Evolutionary conservation across 129 eudicot genomes (phyloP).

Genomic region (Flaveria ramosissima): DNA sequence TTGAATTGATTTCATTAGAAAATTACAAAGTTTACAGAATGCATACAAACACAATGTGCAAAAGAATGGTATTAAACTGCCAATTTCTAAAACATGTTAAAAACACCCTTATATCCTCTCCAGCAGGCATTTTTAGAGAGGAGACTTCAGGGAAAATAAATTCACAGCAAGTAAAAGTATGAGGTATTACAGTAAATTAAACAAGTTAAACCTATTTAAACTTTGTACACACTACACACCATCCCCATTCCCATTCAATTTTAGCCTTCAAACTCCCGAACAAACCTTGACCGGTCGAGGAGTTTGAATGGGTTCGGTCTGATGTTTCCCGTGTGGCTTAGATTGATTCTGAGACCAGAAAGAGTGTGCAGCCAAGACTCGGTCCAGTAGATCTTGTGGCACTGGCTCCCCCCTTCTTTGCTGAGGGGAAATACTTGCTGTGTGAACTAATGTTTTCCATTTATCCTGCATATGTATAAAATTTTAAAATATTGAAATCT

Average conservation of each 20-base stretch:
- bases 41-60: conserved; percentile 34
- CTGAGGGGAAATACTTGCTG: conserved; percentile 93
- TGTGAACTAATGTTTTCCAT: conserved; percentile 98
- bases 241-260: conserved; percentile 17
- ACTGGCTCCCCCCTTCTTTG: conserved; percentile 99
- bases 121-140: conserved; percentile 9
- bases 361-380: conserved; percentile 80
- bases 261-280: conserved; percentile 31
- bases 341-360: conserved; percentile 84
- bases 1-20: conserved; percentile 24
- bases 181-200: conserved; percentile 37
- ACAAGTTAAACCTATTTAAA: conserved; percentile 35
- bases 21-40: conserved; percentile 22
- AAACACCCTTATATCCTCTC: conserved; percentile 36
- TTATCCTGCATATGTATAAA: conserved; percentile 58
- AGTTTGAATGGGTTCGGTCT: conserved; percentile 44
- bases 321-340: conserved; percentile 72
- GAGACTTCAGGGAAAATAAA: conserved; percentile 36
- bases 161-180: conserved; percentile 26
- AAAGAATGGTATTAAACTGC: conserved; percentile 32
- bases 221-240: conserved; percentile 44
- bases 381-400: conserved; percentile 84
- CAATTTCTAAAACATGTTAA: conserved; percentile 30
- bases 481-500: neutral
- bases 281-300: conserved; percentile 39